Evolutionary conservation across 345 rosid species (phyloP), one percentile per base, ranked within the genome.

Genomic region (Iberis pinnata): DNA sequence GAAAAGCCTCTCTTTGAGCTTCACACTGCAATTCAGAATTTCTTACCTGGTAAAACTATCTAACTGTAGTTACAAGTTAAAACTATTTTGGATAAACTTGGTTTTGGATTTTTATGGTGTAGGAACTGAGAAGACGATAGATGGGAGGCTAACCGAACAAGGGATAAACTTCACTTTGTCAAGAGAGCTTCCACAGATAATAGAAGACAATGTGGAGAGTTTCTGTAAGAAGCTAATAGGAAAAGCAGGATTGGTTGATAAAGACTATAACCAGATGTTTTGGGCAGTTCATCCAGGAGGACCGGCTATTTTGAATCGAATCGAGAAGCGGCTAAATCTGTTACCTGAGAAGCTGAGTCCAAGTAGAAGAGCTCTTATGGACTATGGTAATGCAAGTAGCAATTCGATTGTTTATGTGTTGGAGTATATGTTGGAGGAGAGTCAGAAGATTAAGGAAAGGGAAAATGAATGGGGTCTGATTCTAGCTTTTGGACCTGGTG

Each of bases 271-370:
- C 70, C 71, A 76, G 53, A 42, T 92, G 63, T 92, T 88, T 56
- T 92, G 98, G 98, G 97, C 94, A 7, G 97, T 92, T 61, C 97
- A 92, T 73, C 98, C 97, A 2, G 98, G 98, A 1, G 98, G 97
- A 10, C 98, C 98, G 3, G 98, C 97, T 25, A 92, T 92, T 56
- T 62, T 92, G 73, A 85, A 92, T 63, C 63, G 93, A 43, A 62
- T 88, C 43, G 99, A 92, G 18, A 88, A 86, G 70, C 68, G 95
- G 52, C 78, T 92, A 0, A 72, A 80, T 24, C 68, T 92, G 74
- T 49, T 55, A 8, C 95, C 97, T 0, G 85, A 83, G 56, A 92
- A 86, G 67, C 75, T 92, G 41, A 82, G 53, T 49, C 76, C 94
- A 18, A 92, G 99, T 44, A 69, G 97, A 62, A 73, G 80, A 69